Base-by-base conservation (phyloP, 2,329 filamentous ascomycete genomes). In the Diaporthe sp. region DNA sequence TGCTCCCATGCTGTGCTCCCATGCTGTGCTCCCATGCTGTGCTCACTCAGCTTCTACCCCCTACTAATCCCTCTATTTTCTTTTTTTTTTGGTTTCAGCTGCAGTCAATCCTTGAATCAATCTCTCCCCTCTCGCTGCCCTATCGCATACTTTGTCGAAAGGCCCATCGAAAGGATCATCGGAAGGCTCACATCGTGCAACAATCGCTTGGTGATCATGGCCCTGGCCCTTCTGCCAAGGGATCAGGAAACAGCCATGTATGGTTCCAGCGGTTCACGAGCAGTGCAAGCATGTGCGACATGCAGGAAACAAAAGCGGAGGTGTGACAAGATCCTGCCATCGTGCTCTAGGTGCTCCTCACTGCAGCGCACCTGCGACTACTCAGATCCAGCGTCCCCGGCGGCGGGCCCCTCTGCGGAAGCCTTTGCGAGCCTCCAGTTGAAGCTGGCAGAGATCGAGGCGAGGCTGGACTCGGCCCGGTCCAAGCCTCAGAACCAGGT, bases 241-340 rank as follows among this genome's bases (percentile, higher is more conserved):
- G 53, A 71, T 1, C 65, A 73, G 19, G 72, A 73, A 8, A 19
- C 42, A 4, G 17, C 51, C 15, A 44, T 63, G 25, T 39, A 71
- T 15, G 53, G 44, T 7, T 80, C 77, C 3, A 56, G 30, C 47
- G 5, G 32, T 47, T 53, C 76, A 53, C 73, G 72, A 30, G 78
- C 79, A 19, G 44, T 51, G 30, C 78, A 78, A 61, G 78, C 79
- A 7, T 80, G 79, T 75, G 51, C 76, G 53, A 74, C 77, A 71
- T 77, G 77, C 69, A 75, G 78, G 65, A 85, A 83, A 75, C 85
- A 89, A 78, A 90, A 89, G 80, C 82, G 88, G 56, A 86, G 84
- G 81, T 89, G 88, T 78, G 85, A 87, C 82, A 89, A 89, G 79
- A 78, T 76, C 6, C 76, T 89, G 1, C 88, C 88, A 19, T 78